Evolutionary conservation across 495 filamentous ascomycete species (phyloP).

Genomic region (Ascodesmis nigricans): DNA sequence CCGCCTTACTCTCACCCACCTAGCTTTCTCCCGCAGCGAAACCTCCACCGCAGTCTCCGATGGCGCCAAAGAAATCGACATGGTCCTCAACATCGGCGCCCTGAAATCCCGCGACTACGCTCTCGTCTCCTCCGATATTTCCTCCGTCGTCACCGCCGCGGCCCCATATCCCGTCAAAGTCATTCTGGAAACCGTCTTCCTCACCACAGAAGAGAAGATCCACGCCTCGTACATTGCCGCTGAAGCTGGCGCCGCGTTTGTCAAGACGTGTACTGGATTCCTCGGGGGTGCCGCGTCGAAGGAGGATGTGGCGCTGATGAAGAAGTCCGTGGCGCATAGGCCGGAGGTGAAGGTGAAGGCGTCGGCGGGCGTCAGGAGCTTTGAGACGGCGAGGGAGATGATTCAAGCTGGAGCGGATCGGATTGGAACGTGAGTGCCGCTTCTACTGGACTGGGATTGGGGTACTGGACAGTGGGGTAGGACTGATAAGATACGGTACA

Average conservation of each 20-base stretch:
- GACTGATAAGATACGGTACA: conserved; percentile 8
- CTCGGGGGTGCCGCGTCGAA: conserved; percentile 35
- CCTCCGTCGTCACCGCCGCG: conserved; percentile 30
- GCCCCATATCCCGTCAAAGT: conserved; percentile 34
- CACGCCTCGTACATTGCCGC: conserved; percentile 36
- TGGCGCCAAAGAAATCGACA: conserved; percentile 43
- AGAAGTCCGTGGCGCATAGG: conserved; percentile 20
- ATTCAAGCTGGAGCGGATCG: conserved; percentile 41
- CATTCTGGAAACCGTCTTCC: conserved; percentile 43
- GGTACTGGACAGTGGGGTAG: neutral
- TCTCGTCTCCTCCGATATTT: conserved; percentile 35
- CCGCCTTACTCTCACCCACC: too few relatives aligned
- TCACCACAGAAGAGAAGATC: conserved; percentile 33
- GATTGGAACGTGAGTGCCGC: conserved; percentile 31
- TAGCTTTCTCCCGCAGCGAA: conserved; percentile 25
- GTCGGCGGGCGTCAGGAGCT: conserved; percentile 37
- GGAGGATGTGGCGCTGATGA: conserved; percentile 38
- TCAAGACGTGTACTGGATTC: conserved; percentile 54
- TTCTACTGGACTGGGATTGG: neutral
- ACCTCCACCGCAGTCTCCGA: conserved; percentile 32
- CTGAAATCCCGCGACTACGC: conserved; percentile 31
- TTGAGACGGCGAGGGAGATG: conserved; percentile 33
- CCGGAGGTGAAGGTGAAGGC: conserved; percentile 38
- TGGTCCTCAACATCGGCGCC: conserved; percentile 39
- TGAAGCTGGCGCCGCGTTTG: conserved; percentile 38